Percentiles rank a stretch among this genome's conserved stretches.
These are phyloP conservation scores for Eremochloa ophiuroides DNA, from an alignment of 176 grass and related monocot genomes.

Conservation along the genomic window DNA sequence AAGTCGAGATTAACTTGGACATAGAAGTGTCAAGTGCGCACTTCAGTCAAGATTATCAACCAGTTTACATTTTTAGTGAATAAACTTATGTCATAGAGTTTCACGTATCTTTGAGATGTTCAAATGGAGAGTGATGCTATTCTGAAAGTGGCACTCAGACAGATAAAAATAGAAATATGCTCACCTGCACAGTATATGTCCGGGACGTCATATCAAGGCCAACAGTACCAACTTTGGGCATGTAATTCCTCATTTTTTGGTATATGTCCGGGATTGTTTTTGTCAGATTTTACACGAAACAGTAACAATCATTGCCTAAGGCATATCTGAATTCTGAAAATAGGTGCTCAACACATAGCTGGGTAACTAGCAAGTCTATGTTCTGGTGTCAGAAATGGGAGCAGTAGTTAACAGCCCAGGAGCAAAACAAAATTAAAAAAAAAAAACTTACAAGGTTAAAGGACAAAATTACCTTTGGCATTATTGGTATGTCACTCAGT, in stretches of 20 bases:
- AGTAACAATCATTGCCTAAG: neutral
- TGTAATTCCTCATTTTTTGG: conserved; percentile 96
- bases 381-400: neutral
- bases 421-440: neutral
- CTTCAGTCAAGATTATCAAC: neutral
- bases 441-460: neutral
- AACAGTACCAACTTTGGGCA: conserved; percentile 97
- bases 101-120: neutral
- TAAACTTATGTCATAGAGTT: neutral
- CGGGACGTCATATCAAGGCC: conserved; percentile 98
- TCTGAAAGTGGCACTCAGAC: neutral
- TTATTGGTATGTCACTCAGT: conserved; percentile 78
- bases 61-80: neutral
- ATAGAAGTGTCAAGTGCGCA: conserved; percentile 11
- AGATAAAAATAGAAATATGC: neutral
- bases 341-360: neutral
- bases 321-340: neutral
- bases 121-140: neutral
- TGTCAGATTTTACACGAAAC: conserved; percentile 14
- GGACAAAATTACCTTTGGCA: conserved; percentile 71
- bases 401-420: neutral
- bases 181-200: conserved; percentile 91
- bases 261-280: conserved; percentile 58
- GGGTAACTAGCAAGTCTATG: neutral
- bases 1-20: conserved; percentile 97